Evolutionary conservation across 805 yeast species (phyloP), one percentile per base, ranked within the genome.

Genomic region (Candida endomychidarum): DNA sequence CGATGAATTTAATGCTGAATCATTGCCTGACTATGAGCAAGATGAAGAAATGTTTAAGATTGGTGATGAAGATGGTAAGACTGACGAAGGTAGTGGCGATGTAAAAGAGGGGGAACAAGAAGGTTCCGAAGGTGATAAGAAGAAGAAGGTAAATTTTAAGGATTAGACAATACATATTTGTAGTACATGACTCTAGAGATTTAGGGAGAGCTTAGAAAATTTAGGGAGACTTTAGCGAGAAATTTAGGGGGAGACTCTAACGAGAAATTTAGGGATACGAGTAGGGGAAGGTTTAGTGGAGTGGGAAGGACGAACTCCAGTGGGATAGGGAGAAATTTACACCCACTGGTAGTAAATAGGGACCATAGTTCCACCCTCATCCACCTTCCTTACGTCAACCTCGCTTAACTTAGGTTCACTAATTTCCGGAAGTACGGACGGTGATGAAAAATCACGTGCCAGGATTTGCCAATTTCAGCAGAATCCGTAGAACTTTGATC

Each of bases 1-100:
- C 46, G 72, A 67, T 35, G 68, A 65, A 29, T 60, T 66, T 50
- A 61, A 70, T 48, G 72, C 67, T 4, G 63, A 60, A 14, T 41
- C 60, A 1, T 52, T 63, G 34, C 70, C 67, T 0, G 67, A 59
- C 26, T 63, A 65, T 44, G 66, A 63, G 20, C 48, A 49, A 27
- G 44, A 41, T 14, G 65, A 63, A 20, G 72, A 61, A 19, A 63
- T 68, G 64, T 68, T 67, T 43, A 59, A 56, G 32, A 63, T 69
- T 32, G 73, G 58, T 8, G 70, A 61, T 22, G 73, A 64, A 6
- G 73, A 34, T 32, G 73, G 58, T 8, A 70, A 61, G 21, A 73
- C 63, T 5, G 73, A 34, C 11, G 27, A 22, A 15, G 20, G 11
- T 11, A 22, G 25, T 17, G n/a, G 12, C 6, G 17, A 31, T 20